A percentile compares a stretch with the other conserved stretches of the same genome.
Evolutionary conservation across 495 filamentous ascomycete genomes (phyloP).

Genomic region (Aspergillus baeticus): DNA sequence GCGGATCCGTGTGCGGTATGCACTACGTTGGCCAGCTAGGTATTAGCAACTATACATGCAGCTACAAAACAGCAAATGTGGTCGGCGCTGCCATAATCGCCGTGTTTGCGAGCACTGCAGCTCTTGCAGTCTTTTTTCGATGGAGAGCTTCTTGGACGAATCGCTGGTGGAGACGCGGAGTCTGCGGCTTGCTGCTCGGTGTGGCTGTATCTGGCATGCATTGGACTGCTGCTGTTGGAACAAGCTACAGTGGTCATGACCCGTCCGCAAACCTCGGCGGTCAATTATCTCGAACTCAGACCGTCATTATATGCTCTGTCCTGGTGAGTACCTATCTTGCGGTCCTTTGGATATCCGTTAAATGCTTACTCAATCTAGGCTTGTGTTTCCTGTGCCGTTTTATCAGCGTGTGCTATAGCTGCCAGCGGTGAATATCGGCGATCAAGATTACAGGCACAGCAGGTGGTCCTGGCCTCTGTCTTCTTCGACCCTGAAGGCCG

Average conservation of each 20-base stretch:
- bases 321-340: slow-evolving; percentile 47
- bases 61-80: slow-evolving; percentile 57
- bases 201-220: slow-evolving; percentile 83
- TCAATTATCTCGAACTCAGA: slow-evolving; percentile 52
- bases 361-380: slow-evolving; percentile 41
- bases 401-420: slow-evolving; percentile 55
- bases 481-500: slow-evolving; percentile 74
- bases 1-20: slow-evolving; percentile 79
- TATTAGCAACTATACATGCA: slow-evolving; percentile 71
- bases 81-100: slow-evolving; percentile 71
- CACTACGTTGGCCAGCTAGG: slow-evolving; percentile 85
- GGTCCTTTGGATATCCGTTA: not conserved
- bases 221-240: slow-evolving; percentile 77
- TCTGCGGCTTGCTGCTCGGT: slow-evolving; percentile 67
- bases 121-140: slow-evolving; percentile 75
- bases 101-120: slow-evolving; percentile 61
- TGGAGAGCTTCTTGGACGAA: slow-evolving; percentile 76
- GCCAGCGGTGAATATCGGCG: slow-evolving; percentile 53
- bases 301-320: slow-evolving; percentile 62
- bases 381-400: slow-evolving; percentile 56
- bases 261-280: slow-evolving; percentile 22
- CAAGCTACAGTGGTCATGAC: slow-evolving; percentile 54
- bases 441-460: slow-evolving; percentile 66
- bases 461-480: slow-evolving; percentile 73
- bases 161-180: slow-evolving; percentile 67